phyloP scores from a whole-genome alignment of 257 asterid genomes.

The Linaria vulgaris region DNA sequence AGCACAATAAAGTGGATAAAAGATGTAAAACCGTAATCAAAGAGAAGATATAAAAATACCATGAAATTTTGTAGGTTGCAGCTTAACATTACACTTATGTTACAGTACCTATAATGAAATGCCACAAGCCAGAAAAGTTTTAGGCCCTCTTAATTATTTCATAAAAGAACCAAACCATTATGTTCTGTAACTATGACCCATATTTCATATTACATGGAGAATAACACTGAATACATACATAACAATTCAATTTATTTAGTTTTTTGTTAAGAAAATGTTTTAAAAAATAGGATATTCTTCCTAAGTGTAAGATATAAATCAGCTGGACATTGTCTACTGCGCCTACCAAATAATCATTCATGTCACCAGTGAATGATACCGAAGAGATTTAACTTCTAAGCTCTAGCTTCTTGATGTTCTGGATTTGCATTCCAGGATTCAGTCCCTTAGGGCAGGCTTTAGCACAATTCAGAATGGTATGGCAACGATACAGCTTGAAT shows the following conservation, averaged over 20 bases:
- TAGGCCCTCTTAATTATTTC: background rate
- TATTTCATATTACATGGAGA: background rate
- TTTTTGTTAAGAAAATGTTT: constrained; percentile 5
- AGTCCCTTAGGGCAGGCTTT: constrained; percentile 96
- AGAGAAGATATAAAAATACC: too few species aligned
- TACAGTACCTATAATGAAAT: too few species aligned
- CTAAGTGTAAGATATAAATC: constrained; percentile 17
- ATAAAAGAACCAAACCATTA: background rate
- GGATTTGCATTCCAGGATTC: constrained; percentile 89
- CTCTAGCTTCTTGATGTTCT: constrained; percentile 87
- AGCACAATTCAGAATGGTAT: constrained; percentile 89
- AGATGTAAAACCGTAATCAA: too few species aligned
- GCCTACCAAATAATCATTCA: constrained; percentile 31
- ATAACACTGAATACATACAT: background rate
- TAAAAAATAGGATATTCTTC: constrained; percentile 6
- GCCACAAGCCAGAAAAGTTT: background rate
- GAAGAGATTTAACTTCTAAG: constrained; percentile 33
- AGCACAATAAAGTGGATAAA: too few species aligned
- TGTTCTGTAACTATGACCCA: background rate
- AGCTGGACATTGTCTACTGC: constrained; percentile 18
- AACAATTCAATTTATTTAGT: background rate
- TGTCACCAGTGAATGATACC: background rate
- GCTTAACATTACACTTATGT: too few species aligned
- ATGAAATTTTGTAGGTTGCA: too few species aligned
- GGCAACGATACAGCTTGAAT: constrained; percentile 90